Conservation (phyloP, 495 filamentous ascomycete genomes). For the Penicillium flavigenum region DNA sequence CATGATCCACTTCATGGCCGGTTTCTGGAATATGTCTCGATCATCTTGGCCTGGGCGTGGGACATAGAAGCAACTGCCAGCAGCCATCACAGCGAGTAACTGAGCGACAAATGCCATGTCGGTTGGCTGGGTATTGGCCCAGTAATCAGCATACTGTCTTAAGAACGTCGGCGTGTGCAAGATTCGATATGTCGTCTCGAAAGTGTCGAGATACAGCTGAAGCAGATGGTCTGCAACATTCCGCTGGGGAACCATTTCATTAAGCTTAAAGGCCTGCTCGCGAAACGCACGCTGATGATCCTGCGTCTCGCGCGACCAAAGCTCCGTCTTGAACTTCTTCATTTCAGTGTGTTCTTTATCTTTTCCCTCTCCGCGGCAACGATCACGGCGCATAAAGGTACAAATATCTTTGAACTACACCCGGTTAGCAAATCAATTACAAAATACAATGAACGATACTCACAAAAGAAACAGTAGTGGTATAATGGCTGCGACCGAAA, state of each 20-base stretch:
- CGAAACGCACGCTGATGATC: slow-evolving; percentile 39
- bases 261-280: slow-evolving; percentile 41
- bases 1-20: slow-evolving; percentile 51
- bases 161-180: slow-evolving; percentile 58
- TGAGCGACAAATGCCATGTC: slow-evolving; percentile 44
- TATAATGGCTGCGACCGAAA: slow-evolving; percentile 49
- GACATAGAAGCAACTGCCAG: slow-evolving; percentile 50
- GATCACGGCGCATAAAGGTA: slow-evolving; percentile 42
- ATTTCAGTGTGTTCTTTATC: slow-evolving; percentile 34
- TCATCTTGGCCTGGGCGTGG: slow-evolving; percentile 18
- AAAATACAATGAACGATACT: slow-evolving; percentile 13
- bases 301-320: slow-evolving; percentile 37
- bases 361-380: slow-evolving; percentile 31
- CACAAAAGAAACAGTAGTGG: slow-evolving; percentile 48
- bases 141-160: slow-evolving; percentile 52
- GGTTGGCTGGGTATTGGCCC: slow-evolving; percentile 37
- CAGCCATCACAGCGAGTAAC: slow-evolving; percentile 54
- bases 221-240: slow-evolving; percentile 52
- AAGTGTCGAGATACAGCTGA: slow-evolving; percentile 54
- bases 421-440: slow-evolving; percentile 17
- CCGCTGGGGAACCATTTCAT: slow-evolving; percentile 49
- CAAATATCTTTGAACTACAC: slow-evolving; percentile 49
- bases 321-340: slow-evolving; percentile 34
- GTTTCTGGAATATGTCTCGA: slow-evolving; percentile 33
- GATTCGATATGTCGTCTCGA: slow-evolving; percentile 58